Evolutionary conservation across 208 protist species (phyloP).

Genomic region (Wallacemonas sp.): DNA sequence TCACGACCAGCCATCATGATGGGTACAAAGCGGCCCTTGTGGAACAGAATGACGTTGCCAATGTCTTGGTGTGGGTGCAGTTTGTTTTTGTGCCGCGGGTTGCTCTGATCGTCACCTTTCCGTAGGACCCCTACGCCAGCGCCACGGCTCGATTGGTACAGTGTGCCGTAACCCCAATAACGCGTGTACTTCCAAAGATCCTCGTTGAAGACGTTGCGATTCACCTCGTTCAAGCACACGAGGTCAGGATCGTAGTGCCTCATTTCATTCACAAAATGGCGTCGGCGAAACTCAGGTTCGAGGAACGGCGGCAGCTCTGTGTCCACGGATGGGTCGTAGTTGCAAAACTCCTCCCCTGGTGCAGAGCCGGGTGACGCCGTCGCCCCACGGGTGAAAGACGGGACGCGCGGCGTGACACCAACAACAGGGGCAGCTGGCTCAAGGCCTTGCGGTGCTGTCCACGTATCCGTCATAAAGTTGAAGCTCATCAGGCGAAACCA

Average conservation of each 20-base stretch:
- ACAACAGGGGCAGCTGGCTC: slow-evolving; percentile 49
- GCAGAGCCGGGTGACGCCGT: background rate
- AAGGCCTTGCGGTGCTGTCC: slow-evolving; percentile 18
- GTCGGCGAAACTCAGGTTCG: slow-evolving; percentile 46
- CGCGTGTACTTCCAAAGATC: slow-evolving; percentile 69
- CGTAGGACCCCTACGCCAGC: slow-evolving; percentile 57
- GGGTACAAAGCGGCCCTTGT: slow-evolving; percentile 85
- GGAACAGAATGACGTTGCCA: slow-evolving; percentile 85
- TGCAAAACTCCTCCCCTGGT: slow-evolving; percentile 35
- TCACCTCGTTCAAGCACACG: slow-evolving; percentile 82
- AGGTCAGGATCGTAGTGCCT: slow-evolving; percentile 79
- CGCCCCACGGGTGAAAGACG: slow-evolving; percentile 46
- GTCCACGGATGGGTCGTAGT: slow-evolving; percentile 53
- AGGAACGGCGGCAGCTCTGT: slow-evolving; percentile 64
- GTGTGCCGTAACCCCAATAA: slow-evolving; percentile 71
- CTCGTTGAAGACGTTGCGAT: slow-evolving; percentile 67
- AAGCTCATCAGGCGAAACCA: slow-evolving; percentile 91
- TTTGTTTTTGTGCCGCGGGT: slow-evolving; percentile 39
- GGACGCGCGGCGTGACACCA: slow-evolving; percentile 48
- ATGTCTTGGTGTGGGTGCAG: slow-evolving; percentile 71
- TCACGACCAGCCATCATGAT: slow-evolving; percentile 79
- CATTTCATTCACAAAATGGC: slow-evolving; percentile 61
- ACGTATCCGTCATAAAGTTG: slow-evolving; percentile 79
- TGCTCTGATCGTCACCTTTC: slow-evolving; percentile 41
- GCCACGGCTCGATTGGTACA: slow-evolving; percentile 81